phyloP scores from a whole-genome alignment of 2,329 filamentous ascomycete species.

The Colletotrichum sp. region DNA sequence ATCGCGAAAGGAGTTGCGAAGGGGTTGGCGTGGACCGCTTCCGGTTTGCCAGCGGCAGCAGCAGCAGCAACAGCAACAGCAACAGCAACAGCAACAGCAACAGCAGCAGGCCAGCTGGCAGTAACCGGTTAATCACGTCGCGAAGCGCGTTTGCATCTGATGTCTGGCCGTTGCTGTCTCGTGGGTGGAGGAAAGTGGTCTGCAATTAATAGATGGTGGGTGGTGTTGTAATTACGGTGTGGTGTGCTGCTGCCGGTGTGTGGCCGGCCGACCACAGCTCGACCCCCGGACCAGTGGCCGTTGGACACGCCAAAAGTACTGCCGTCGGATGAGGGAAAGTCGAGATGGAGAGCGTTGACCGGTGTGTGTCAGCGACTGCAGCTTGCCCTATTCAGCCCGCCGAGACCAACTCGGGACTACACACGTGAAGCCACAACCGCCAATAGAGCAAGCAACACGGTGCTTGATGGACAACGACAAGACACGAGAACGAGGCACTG shows the following conservation, averaged over 20 bases:
- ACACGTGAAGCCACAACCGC: background rate
- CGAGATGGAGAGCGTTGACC: background rate
- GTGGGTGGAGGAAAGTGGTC: background rate
- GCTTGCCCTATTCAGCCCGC: background rate
- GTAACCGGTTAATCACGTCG: background rate
- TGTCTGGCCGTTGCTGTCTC: background rate
- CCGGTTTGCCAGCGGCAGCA: background rate
- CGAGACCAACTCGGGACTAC: background rate
- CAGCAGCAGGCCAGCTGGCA: background rate
- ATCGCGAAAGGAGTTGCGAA: background rate
- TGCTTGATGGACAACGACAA: background rate
- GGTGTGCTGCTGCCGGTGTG: background rate
- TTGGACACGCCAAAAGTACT: constrained; percentile 5
- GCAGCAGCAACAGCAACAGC: background rate
- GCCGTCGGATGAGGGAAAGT: background rate
- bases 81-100: too few species aligned
- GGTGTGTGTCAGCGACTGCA: constrained; percentile 6
- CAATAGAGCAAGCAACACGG: constrained; percentile 3
- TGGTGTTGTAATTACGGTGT: background rate
- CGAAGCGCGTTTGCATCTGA: background rate
- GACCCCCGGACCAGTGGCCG: background rate
- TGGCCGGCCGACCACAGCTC: background rate
- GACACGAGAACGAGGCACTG: background rate
- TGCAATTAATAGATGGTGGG: background rate
- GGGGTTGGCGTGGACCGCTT: constrained; percentile 17